Evolutionary conservation across 1,139 yeast genomes (phyloP).

Genomic region (Zygosaccharomyces sapae): DNA sequence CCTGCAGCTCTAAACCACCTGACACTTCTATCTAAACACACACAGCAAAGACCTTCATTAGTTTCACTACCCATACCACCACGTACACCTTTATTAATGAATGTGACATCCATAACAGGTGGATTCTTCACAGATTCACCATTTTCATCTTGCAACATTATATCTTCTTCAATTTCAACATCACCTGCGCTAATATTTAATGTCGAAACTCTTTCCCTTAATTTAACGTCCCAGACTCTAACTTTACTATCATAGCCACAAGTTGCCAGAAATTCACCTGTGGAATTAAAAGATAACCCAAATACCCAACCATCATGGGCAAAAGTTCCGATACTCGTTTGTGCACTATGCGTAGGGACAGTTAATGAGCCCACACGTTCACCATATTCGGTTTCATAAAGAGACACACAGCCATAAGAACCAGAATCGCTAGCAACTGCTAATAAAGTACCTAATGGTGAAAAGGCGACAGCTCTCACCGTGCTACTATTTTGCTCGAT

Average conservation of each 20-base stretch:
- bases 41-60: conserved; percentile 79
- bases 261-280: conserved; percentile 68
- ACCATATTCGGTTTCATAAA: conserved; percentile 82
- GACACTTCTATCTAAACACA: conserved; percentile 77
- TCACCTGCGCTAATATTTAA: conserved; percentile 59
- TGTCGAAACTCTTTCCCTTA: conserved; percentile 73
- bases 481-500: conserved; percentile 47
- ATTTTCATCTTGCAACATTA: conserved; percentile 37
- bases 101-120: conserved; percentile 53
- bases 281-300: conserved; percentile 69
- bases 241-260: conserved; percentile 80
- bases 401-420: conserved; percentile 64
- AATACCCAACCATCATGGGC: conserved; percentile 93
- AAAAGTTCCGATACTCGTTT: conserved; percentile 54
- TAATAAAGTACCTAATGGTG: conserved; percentile 69
- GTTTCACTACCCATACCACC: conserved; percentile 63
- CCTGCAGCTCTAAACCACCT: conserved; percentile 98
- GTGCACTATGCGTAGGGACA: conserved; percentile 57
- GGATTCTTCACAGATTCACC: conserved; percentile 42
- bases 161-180: conserved; percentile 52
- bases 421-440: conserved; percentile 89
- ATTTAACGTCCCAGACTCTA: conserved; percentile 80
- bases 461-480: conserved; percentile 63
- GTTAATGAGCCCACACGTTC: conserved; percentile 78
- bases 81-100: conserved; percentile 58